These are phyloP conservation scores for Chlamydomonas schloesseri DNA, from an alignment of 139 green algal species.

Conservation along the genomic window DNA sequence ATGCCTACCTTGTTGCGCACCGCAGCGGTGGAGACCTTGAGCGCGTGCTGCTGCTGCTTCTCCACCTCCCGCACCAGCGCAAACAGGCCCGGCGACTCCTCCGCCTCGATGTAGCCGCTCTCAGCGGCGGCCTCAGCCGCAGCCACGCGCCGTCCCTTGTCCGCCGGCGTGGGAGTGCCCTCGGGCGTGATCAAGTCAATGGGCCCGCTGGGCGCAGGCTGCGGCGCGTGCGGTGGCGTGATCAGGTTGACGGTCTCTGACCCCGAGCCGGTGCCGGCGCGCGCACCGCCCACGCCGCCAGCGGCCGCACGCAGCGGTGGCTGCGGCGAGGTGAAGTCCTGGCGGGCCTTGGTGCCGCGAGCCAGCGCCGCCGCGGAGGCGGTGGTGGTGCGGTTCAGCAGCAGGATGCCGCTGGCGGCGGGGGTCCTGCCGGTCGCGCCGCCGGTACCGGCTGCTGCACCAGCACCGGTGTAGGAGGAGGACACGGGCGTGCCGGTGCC, in stretches of 20 bases:
- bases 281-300: too few relatives aligned
- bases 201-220: not conserved
- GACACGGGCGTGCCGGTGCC: not conserved
- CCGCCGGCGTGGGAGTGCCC: not conserved
- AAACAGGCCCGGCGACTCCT: too few relatives aligned
- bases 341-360: not conserved
- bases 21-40: too few relatives aligned
- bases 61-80: too few relatives aligned
- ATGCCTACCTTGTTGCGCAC: too few relatives aligned
- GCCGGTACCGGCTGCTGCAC: not conserved
- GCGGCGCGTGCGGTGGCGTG: not conserved
- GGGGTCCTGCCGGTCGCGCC: not conserved
- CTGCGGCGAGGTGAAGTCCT: too few relatives aligned
- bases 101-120: too few relatives aligned
- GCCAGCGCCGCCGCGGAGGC: slow-evolving; percentile 7
- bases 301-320: not conserved
- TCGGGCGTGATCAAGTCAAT: not conserved
- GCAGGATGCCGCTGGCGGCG: not conserved
- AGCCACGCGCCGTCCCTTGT: not conserved
- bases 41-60: too few relatives aligned
- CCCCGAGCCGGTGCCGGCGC: too few relatives aligned
- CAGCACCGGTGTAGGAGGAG: too few relatives aligned
- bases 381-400: slow-evolving; percentile 31
- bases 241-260: not conserved
- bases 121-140: too few relatives aligned